Base-by-base conservation (phyloP, 2,329 filamentous ascomycete genomes). In the Apiospora malaysiana region DNA sequence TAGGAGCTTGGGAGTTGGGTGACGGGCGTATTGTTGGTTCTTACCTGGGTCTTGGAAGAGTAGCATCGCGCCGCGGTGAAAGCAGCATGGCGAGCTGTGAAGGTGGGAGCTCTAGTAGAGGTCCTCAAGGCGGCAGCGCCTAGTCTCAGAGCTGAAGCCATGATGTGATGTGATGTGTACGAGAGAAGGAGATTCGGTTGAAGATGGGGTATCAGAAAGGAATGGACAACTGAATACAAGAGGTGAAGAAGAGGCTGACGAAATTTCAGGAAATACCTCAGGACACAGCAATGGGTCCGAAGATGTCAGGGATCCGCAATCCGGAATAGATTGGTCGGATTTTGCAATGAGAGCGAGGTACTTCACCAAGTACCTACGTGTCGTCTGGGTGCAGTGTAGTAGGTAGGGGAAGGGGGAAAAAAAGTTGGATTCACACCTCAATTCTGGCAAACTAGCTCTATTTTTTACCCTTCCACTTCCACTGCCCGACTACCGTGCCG, bases 1-100 rank as follows among this genome's bases (percentile, higher is more conserved):
- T n/a, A 32, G 56, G 32, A n/a, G 32, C 56, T 63, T 23, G 56
- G 42, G 42, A 16, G 42, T 14, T 45, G 4, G 42, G 12, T 2
- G 27, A 10, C 25, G 49, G 25, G 18, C 18, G 27, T 8, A 6
- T 25, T 40, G 10, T 40, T 10, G 10, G 6, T 10, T 59, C 56
- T 14, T 87, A 97, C 94, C 89, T 95, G 91, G 78, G 92, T 90
- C 90, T 98, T 98, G 77, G 94, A 92, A 74, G 95, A 97, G 87
- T 98, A 98, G 89, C 90, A 94, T 85, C 96, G 92, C 81, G 93
- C 86, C 82, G 93, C 92, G 86, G 92, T 94, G 88, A 94, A 95
- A 82, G 91, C 91, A 77, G 90, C 88, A 80, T 87, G 85, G 81
- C 91, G 90, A 81, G 90, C 88, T 82, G 88, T 88, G 80, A 94